These are phyloP conservation scores for Picea mariana DNA, from an alignment of 83 land plant species.

Conservation along the genomic window DNA sequence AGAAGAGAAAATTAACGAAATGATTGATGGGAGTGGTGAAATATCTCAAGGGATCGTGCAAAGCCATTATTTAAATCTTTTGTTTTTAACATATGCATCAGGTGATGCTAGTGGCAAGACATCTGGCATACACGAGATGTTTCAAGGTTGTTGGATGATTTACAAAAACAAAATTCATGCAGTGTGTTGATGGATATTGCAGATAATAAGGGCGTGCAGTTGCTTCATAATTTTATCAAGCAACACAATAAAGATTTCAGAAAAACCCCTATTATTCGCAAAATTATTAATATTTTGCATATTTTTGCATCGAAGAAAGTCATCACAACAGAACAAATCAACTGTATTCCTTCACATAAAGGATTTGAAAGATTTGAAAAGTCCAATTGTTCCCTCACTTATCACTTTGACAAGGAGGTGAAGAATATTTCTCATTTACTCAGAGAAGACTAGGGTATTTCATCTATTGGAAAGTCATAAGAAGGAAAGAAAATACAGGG, in stretches of 20 bases:
- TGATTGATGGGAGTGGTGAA: no score
- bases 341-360: constrained; percentile 3
- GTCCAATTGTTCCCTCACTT: constrained; percentile 2
- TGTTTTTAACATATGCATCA: background rate
- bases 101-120: background rate
- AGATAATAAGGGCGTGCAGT: constrained; percentile 78
- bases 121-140: background rate
- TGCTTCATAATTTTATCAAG: constrained; percentile 90
- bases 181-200: constrained; percentile 68
- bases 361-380: constrained; percentile 16
- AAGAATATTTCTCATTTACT: no score
- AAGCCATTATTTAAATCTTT: background rate
- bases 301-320: background rate
- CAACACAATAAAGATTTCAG: constrained; percentile 56
- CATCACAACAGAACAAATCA: background rate
- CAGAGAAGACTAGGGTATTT: no score
- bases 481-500: no score
- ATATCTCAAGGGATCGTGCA: no score
- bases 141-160: background rate
- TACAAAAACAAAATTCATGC: constrained; percentile 28
- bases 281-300: constrained; percentile 53
- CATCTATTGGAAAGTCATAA: no score
- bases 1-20: no score
- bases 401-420: background rate
- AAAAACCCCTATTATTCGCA: constrained; percentile 82